These are phyloP conservation scores for Isatis tinctoria DNA, from an alignment of 345 rosid genomes.

Conservation along the genomic window DNA sequence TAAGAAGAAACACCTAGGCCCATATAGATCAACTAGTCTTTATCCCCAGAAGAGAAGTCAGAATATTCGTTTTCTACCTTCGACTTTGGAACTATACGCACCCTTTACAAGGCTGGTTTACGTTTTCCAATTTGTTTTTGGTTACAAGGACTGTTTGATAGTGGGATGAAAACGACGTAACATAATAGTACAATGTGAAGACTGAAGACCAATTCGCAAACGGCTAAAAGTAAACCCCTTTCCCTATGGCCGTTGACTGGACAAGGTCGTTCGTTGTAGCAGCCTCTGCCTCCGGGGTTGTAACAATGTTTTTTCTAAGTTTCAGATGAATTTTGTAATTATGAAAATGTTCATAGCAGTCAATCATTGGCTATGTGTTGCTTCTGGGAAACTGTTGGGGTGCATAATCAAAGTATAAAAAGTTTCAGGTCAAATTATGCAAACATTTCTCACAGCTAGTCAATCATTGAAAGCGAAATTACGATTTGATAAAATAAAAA, in stretches of 20 bases:
- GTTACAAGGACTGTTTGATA: no score
- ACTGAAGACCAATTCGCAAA: no score
- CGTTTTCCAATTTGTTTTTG: no score
- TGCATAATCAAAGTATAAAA: background rate
- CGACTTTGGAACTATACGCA: no score
- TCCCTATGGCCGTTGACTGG: background rate
- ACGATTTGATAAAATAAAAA: background rate
- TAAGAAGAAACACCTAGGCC: background rate
- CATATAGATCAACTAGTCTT: no score
- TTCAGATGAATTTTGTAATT: background rate
- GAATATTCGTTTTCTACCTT: no score
- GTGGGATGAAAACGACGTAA: background rate
- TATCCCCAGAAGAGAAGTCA: background rate
- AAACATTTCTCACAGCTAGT: background rate
- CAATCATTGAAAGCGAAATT: background rate
- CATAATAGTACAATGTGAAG: background rate
- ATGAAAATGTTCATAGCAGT: background rate
- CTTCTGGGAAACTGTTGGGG: no score
- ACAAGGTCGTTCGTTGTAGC: no score
- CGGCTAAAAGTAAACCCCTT: no score
- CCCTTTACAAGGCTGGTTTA: no score
- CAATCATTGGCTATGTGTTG: background rate
- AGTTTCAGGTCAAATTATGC: background rate
- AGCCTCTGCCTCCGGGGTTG: background rate
- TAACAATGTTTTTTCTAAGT: background rate